Evolutionary conservation across 2,329 filamentous ascomycete species (phyloP).

Genomic region (Colletotrichum orchidophilum): DNA sequence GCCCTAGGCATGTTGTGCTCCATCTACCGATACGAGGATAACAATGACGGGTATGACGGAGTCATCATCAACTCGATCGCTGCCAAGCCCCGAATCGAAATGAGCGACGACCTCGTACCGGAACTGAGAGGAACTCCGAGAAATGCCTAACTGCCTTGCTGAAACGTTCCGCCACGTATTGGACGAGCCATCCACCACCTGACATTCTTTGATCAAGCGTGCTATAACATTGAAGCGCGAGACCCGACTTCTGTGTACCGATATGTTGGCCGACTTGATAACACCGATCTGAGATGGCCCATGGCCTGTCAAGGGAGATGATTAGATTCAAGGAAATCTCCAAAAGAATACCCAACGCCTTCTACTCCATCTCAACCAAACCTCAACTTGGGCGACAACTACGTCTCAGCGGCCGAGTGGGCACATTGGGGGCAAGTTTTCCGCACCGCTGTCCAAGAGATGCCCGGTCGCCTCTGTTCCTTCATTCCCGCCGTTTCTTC

Average conservation of each 20-base stretch:
- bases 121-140: slow-evolving; percentile 59
- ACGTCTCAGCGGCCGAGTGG: slow-evolving; percentile 58
- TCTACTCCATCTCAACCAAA: slow-evolving; percentile 65
- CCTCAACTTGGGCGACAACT: slow-evolving; percentile 60
- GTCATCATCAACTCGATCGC: slow-evolving; percentile 47
- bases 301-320: slow-evolving; percentile 60
- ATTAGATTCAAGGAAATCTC: slow-evolving; percentile 62
- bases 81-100: slow-evolving; percentile 49
- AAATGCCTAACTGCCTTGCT: slow-evolving; percentile 59
- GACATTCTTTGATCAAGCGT: slow-evolving; percentile 62
- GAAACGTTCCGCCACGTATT: slow-evolving; percentile 60
- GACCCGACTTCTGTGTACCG: slow-evolving; percentile 59
- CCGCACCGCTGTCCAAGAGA: slow-evolving; percentile 58
- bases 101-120: slow-evolving; percentile 61
- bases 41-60: slow-evolving; percentile 62
- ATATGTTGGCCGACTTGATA: slow-evolving; percentile 61
- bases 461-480: slow-evolving; percentile 61
- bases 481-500: slow-evolving; percentile 61
- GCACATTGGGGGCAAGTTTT: slow-evolving; percentile 63
- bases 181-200: slow-evolving; percentile 62
- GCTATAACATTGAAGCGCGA: slow-evolving; percentile 60
- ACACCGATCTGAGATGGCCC: slow-evolving; percentile 63
- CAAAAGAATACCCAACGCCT: slow-evolving; percentile 62
- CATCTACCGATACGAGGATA: slow-evolving; percentile 63
- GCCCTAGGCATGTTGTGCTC: slow-evolving; percentile 62